Percentiles rank a stretch among this genome's conserved stretches.
These are phyloP conservation scores for Coniochaeta sp. DNA, from an alignment of 2,329 filamentous ascomycete genomes.

Conservation along the genomic window DNA sequence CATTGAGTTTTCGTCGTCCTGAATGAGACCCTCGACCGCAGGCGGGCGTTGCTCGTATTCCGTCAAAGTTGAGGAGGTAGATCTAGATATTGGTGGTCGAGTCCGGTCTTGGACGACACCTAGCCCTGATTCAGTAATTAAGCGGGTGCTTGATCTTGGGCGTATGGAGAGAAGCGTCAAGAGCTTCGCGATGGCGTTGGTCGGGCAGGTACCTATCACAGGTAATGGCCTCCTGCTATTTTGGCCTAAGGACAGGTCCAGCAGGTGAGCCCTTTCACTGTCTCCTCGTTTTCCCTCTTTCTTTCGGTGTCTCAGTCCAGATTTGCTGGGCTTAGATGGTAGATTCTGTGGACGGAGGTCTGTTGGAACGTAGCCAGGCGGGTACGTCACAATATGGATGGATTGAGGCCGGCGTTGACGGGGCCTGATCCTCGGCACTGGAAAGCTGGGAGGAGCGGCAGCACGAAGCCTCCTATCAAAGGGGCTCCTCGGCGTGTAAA, in stretches of 20 bases:
- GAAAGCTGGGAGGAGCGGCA: constrained; percentile 18
- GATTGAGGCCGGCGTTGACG: constrained; percentile 45
- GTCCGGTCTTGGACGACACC: neutral
- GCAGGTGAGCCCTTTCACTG: neutral
- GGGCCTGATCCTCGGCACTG: constrained; percentile 36
- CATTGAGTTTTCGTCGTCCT: neutral
- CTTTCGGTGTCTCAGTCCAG: constrained; percentile 30
- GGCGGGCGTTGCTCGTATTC: neutral
- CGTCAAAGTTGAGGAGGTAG: neutral
- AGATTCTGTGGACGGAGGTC: constrained; percentile 24
- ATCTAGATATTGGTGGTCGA: neutral
- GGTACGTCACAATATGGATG: constrained; percentile 45
- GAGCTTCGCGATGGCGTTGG: constrained; percentile 18
- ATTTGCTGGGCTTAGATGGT: constrained; percentile 20
- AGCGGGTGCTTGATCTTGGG: constrained; percentile 6
- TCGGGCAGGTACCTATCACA: constrained; percentile 25
- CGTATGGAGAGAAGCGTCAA: constrained; percentile 15
- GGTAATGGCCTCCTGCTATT: constrained; percentile 19
- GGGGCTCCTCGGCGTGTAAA: constrained; percentile 16
- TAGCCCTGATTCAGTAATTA: neutral
- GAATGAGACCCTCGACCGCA: neutral
- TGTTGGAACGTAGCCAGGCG: constrained; percentile 29
- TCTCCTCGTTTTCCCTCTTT: constrained; percentile 29
- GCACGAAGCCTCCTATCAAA: constrained; percentile 13
- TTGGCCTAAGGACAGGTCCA: neutral